Conservation (phyloP, 2,329 filamentous ascomycete species). For the Fonsecaea pedrosoi region DNA sequence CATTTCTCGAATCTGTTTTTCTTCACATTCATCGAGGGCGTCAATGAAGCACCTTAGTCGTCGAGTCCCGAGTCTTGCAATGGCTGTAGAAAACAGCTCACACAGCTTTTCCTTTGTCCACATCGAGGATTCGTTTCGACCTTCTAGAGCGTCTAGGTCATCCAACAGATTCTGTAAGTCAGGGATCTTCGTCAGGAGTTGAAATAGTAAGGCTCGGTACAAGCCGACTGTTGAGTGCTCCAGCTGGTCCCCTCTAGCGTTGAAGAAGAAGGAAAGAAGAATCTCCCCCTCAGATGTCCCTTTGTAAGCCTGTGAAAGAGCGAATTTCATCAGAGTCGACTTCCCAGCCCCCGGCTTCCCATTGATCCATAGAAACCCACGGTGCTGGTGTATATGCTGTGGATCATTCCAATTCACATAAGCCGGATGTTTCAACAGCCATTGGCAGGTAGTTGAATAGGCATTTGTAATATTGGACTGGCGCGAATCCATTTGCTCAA, state of each 20-base stretch:
- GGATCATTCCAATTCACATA: slow-evolving; percentile 51
- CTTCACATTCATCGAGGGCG: slow-evolving; percentile 56
- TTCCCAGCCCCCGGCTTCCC: slow-evolving; percentile 54
- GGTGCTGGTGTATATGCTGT: slow-evolving; percentile 33
- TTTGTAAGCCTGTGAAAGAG: slow-evolving; percentile 34
- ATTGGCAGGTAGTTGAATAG: slow-evolving; percentile 51
- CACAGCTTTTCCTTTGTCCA: slow-evolving; percentile 43
- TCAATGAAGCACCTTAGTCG: slow-evolving; percentile 51
- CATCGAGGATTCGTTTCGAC: slow-evolving; percentile 22
- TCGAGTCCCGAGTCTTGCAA: slow-evolving; percentile 40
- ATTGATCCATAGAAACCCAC: slow-evolving; percentile 48
- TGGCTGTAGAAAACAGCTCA: slow-evolving; percentile 40
- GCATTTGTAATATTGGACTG: slow-evolving; percentile 47
- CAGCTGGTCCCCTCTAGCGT: slow-evolving; percentile 52
- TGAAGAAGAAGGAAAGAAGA: slow-evolving; percentile 58
- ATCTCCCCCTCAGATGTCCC: slow-evolving; percentile 32
- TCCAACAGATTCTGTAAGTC: slow-evolving; percentile 47
- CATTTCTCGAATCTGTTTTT: slow-evolving; percentile 49
- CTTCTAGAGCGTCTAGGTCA: slow-evolving; percentile 3
- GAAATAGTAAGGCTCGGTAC: slow-evolving; percentile 58
- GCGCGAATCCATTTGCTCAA: slow-evolving; percentile 52
- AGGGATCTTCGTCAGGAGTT: slow-evolving; percentile 50
- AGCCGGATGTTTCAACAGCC: slow-evolving; percentile 47
- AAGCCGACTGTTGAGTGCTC: slow-evolving; percentile 58
- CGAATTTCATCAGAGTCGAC: slow-evolving; percentile 56